These are phyloP conservation scores for Babjeviella inositovora DNA, from an alignment of 805 yeast species.

Conservation along the genomic window DNA sequence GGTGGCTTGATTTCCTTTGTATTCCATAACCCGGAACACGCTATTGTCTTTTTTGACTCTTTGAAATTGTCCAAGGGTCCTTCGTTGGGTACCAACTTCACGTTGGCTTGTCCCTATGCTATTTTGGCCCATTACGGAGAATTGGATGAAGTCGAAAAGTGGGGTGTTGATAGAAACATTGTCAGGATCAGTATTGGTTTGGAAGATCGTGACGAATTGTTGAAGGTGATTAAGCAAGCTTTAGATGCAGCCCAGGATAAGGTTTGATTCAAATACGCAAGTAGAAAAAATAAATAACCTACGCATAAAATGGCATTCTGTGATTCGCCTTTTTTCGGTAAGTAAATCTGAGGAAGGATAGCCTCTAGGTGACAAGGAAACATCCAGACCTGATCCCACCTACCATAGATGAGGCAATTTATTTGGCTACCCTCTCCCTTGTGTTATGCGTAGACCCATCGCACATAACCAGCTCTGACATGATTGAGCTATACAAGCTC, in stretches of 20 bases:
- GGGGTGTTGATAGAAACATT: slow-evolving; percentile 70
- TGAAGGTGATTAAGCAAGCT: slow-evolving; percentile 31
- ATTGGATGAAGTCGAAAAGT: slow-evolving; percentile 59
- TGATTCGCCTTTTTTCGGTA: too few species aligned
- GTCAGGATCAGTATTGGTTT: slow-evolving; percentile 77
- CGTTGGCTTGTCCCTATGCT: slow-evolving; percentile 81
- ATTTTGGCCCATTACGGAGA: slow-evolving; percentile 76
- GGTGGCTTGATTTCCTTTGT: slow-evolving; percentile 75
- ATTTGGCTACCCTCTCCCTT: too few species aligned
- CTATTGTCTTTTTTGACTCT: slow-evolving; percentile 59
- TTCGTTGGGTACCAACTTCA: slow-evolving; percentile 78
- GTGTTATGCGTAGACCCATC: too few species aligned
- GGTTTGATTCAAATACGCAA: too few species aligned
- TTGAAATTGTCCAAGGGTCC: slow-evolving; percentile 74
- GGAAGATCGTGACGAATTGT: slow-evolving; percentile 50
- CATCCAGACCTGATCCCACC: too few species aligned
- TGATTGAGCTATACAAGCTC: too few species aligned
- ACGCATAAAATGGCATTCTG: too few species aligned
- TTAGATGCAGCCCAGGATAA: slow-evolving; percentile 25
- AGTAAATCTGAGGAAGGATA: too few species aligned
- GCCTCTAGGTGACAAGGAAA: too few species aligned
- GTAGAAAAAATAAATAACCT: too few species aligned
- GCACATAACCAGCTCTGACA: too few species aligned
- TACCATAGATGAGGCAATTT: too few species aligned
- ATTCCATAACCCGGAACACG: slow-evolving; percentile 47